Percentiles rank a stretch among this genome's conserved stretches.
phyloP scores from a whole-genome alignment of 805 yeast species.

The Blastobotrys attinorum region DNA sequence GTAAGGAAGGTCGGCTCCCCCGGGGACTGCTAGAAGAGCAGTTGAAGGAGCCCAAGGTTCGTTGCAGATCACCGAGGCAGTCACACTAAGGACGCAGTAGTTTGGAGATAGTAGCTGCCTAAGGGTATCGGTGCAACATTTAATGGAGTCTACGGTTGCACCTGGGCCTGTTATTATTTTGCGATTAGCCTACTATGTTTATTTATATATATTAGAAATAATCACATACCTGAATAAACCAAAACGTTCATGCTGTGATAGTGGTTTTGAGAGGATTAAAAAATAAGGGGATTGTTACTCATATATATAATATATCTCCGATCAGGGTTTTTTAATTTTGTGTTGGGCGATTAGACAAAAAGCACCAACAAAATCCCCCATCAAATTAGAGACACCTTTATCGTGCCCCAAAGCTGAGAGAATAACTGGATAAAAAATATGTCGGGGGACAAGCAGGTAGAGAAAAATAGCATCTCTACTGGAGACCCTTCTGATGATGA shows the following conservation, averaged over 20 bases:
- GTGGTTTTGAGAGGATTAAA: too few relatives aligned
- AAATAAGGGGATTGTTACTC: too few relatives aligned
- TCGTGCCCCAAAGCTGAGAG: too few relatives aligned
- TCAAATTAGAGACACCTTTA: too few relatives aligned
- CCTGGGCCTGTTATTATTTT: slow-evolving; percentile 50
- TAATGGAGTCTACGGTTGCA: slow-evolving; percentile 77
- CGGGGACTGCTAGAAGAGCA: slow-evolving; percentile 77
- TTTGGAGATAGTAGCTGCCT: slow-evolving; percentile 71
- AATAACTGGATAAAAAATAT: too few relatives aligned
- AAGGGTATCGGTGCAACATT: slow-evolving; percentile 72
- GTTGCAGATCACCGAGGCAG: slow-evolving; percentile 49
- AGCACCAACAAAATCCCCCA: too few relatives aligned
- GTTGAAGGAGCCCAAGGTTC: slow-evolving; percentile 91
- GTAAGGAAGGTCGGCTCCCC: slow-evolving; percentile 93
- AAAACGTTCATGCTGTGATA: slow-evolving; percentile 52
- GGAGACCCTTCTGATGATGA: too few relatives aligned
- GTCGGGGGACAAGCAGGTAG: too few relatives aligned
- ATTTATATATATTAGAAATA: neutral
- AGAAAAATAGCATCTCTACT: too few relatives aligned
- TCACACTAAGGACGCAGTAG: slow-evolving; percentile 75
- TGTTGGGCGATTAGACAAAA: too few relatives aligned
- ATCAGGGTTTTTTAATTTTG: too few relatives aligned
- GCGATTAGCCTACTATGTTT: neutral
- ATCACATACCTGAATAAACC: slow-evolving; percentile 47
- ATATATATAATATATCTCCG: too few relatives aligned